Percentiles rank a stretch among this genome's conserved stretches.
These are phyloP conservation scores for Scenedesmus sp. DNA, from an alignment of 163 green algal species.

Conservation along the genomic window DNA sequence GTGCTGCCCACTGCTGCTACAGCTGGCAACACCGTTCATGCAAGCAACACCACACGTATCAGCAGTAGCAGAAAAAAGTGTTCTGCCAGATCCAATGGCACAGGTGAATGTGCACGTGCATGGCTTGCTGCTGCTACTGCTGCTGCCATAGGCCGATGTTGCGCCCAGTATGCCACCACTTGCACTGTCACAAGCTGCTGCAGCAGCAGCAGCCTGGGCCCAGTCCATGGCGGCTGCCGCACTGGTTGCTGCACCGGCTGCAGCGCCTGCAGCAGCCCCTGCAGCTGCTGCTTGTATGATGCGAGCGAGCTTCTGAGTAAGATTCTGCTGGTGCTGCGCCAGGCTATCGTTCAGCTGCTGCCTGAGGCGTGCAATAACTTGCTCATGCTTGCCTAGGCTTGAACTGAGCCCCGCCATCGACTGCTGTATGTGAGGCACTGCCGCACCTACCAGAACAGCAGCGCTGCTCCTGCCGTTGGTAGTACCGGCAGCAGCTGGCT, in stretches of 20 bases:
- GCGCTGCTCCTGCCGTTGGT: not conserved
- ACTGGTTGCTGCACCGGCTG: not conserved
- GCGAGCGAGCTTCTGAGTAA: constrained; percentile 5
- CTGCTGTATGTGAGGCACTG: not conserved
- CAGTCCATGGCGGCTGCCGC: not conserved
- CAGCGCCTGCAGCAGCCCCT: constrained; percentile 5
- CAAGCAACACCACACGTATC: not conserved
- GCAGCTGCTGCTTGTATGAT: constrained; percentile 28
- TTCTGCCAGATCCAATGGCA: not conserved
- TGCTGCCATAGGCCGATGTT: not conserved
- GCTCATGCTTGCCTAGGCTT: constrained; percentile 28
- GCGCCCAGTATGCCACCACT: not conserved
- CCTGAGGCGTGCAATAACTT: constrained; percentile 7
- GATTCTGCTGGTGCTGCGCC: constrained; percentile 21
- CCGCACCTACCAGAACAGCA: not conserved
- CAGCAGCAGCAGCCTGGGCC: not conserved
- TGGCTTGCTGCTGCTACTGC: not conserved
- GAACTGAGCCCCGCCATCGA: not conserved
- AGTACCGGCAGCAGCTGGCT: not conserved
- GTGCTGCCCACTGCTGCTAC: not conserved
- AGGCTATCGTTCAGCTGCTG: constrained; percentile 41
- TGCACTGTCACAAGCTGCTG: not conserved
- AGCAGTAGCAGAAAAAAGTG: not conserved
- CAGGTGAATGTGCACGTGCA: not conserved
- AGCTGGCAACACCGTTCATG: not conserved